Evolutionary conservation across 2,329 filamentous ascomycete genomes (phyloP).

Genomic region (Penicillium sp.): DNA sequence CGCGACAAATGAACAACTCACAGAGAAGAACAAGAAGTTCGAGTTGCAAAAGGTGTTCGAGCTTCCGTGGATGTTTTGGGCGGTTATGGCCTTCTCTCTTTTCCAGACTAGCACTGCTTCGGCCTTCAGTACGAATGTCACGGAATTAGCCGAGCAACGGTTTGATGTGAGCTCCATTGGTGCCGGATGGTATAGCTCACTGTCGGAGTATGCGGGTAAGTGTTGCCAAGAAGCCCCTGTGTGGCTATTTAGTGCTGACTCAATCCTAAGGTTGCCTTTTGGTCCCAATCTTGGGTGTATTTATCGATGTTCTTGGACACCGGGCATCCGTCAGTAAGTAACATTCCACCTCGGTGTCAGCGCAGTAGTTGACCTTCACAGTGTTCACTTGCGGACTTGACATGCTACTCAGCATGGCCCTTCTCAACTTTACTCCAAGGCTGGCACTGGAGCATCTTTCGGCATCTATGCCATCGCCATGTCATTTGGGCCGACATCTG

Average conservation of each 20-base stretch:
- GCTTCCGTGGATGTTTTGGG: slow-evolving; percentile 62
- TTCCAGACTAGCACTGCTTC: slow-evolving; percentile 59
- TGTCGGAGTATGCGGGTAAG: slow-evolving; percentile 53
- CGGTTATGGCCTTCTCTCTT: slow-evolving; percentile 54
- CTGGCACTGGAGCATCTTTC: slow-evolving; percentile 59
- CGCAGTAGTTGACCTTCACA: neutral
- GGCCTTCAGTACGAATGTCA: slow-evolving; percentile 59
- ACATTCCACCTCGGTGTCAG: neutral
- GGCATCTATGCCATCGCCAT: slow-evolving; percentile 59
- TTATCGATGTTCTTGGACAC: slow-evolving; percentile 58
- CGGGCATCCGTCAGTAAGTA: slow-evolving; percentile 47
- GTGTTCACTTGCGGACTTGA: slow-evolving; percentile 48
- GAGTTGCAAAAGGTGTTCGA: slow-evolving; percentile 57
- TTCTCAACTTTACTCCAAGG: slow-evolving; percentile 54
- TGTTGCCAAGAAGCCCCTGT: neutral
- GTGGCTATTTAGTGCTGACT: neutral
- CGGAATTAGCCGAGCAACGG: slow-evolving; percentile 60
- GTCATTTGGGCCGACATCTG: slow-evolving; percentile 57
- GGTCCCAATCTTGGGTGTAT: slow-evolving; percentile 56
- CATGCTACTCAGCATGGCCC: slow-evolving; percentile 55
- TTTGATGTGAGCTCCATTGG: slow-evolving; percentile 56
- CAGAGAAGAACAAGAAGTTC: slow-evolving; percentile 59
- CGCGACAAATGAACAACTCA: slow-evolving; percentile 60
- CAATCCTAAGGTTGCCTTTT: slow-evolving; percentile 51
- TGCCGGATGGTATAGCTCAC: slow-evolving; percentile 62